phyloP scores from a whole-genome alignment of 2,329 filamentous ascomycete genomes.

The Berkeleyomyces rouxiae region DNA sequence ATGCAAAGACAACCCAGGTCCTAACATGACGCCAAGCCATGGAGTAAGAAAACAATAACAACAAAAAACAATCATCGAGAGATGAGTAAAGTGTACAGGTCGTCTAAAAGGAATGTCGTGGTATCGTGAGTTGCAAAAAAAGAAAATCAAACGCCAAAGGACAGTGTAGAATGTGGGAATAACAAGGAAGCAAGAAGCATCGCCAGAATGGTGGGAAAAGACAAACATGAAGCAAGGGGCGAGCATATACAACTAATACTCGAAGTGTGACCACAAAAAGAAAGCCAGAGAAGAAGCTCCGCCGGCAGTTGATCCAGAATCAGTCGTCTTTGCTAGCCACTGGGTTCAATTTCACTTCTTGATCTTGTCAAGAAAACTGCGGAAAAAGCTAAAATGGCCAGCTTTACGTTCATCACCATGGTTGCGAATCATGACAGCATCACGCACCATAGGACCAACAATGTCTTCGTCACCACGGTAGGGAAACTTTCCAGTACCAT shows the following conservation, averaged over 20 bases:
- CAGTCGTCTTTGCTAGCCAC: background rate
- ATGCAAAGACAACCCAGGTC: background rate
- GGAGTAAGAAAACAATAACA: background rate
- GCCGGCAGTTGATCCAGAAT: background rate
- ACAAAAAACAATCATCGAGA: background rate
- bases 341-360: slow-evolving; percentile 3
- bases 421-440: slow-evolving; percentile 34
- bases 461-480: slow-evolving; percentile 80
- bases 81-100: background rate
- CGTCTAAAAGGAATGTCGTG: background rate
- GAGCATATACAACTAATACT: background rate
- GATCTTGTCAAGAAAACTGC: slow-evolving; percentile 31
- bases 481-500: slow-evolving; percentile 71
- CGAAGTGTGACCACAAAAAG: background rate
- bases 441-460: slow-evolving; percentile 72
- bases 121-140: background rate
- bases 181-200: background rate
- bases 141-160: background rate
- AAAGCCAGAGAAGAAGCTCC: too few species aligned
- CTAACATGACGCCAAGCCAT: background rate
- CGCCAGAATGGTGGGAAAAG: background rate
- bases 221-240: background rate
- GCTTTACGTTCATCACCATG: slow-evolving; percentile 28
- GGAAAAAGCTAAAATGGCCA: slow-evolving; percentile 29
- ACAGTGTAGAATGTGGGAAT: background rate